Evolutionary conservation across 371 early-diverging fungal species (phyloP).

Genomic region (Amoeboaphelidium protococcarum): DNA sequence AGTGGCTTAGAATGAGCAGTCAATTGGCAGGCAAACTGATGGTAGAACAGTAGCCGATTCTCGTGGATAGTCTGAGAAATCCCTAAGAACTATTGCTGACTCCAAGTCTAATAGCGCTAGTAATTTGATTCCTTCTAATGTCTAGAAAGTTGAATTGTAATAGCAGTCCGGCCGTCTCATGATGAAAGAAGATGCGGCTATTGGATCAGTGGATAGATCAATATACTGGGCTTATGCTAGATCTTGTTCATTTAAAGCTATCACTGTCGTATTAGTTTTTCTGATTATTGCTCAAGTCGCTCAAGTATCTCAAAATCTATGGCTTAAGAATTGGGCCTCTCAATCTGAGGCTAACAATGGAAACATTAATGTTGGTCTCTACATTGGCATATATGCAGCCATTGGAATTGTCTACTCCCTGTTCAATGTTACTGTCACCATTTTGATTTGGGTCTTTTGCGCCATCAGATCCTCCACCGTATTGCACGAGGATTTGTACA

Average conservation of each 20-base stretch:
- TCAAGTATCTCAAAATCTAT: constrained; percentile 25
- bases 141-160: too few relatives aligned
- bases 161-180: too few relatives aligned
- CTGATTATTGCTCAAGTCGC: constrained; percentile 8
- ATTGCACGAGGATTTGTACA: constrained; percentile 20
- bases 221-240: constrained; percentile 50
- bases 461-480: constrained; percentile 40
- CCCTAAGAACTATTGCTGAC: too few relatives aligned
- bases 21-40: too few relatives aligned
- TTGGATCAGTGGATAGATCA: constrained; percentile 37
- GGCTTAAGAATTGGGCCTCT: constrained; percentile 43
- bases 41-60: too few relatives aligned
- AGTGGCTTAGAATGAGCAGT: too few relatives aligned
- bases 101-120: too few relatives aligned
- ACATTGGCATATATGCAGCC: constrained; percentile 46
- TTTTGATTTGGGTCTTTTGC: constrained; percentile 52
- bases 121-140: too few relatives aligned
- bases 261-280: constrained; percentile 2
- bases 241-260: constrained; percentile 19
- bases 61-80: too few relatives aligned
- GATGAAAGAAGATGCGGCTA: constrained; percentile 40
- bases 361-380: constrained; percentile 18
- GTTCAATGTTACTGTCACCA: constrained; percentile 33
- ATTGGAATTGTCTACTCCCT: constrained; percentile 39
- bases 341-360: constrained; percentile 15